Evolutionary conservation across 768 basidiomycete species (phyloP).

Genomic region (Phlebiopsis gigantea): DNA sequence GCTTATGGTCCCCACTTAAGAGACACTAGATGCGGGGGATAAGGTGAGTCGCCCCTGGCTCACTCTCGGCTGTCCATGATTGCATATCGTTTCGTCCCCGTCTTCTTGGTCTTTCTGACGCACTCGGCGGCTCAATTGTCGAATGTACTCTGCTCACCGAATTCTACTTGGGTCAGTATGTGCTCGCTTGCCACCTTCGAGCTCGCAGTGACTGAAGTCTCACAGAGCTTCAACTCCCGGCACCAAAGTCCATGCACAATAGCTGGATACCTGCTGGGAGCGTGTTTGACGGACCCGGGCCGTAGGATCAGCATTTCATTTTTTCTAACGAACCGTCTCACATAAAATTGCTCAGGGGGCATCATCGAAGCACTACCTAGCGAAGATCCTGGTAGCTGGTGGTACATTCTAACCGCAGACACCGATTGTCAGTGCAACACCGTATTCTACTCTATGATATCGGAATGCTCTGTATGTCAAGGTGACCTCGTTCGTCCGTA

Average conservation of each 20-base stretch:
- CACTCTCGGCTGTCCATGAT: too few relatives aligned
- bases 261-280: conserved; percentile 10
- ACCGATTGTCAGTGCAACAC: conserved; percentile 49
- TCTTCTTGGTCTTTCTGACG: too few relatives aligned
- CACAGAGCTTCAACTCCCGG: not conserved
- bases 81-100: too few relatives aligned
- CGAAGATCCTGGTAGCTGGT: conserved; percentile 15
- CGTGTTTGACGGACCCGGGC: conserved; percentile 1
- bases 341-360: not conserved
- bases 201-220: too few relatives aligned
- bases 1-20: too few relatives aligned
- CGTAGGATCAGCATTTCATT: not conserved
- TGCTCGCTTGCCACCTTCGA: not conserved
- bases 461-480: conserved; percentile 57
- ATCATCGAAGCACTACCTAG: conserved; percentile 5
- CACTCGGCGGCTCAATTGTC: too few relatives aligned
- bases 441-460: conserved; percentile 50
- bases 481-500: conserved; percentile 34
- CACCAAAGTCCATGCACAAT: conserved; percentile 12
- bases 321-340: not conserved
- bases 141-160: too few relatives aligned
- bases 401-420: conserved; percentile 40
- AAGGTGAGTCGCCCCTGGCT: too few relatives aligned
- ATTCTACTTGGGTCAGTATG: too few relatives aligned
- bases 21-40: too few relatives aligned